Base-by-base conservation (phyloP, 1,139 yeast genomes). In the Cylindricascospora bacillispora region DNA sequence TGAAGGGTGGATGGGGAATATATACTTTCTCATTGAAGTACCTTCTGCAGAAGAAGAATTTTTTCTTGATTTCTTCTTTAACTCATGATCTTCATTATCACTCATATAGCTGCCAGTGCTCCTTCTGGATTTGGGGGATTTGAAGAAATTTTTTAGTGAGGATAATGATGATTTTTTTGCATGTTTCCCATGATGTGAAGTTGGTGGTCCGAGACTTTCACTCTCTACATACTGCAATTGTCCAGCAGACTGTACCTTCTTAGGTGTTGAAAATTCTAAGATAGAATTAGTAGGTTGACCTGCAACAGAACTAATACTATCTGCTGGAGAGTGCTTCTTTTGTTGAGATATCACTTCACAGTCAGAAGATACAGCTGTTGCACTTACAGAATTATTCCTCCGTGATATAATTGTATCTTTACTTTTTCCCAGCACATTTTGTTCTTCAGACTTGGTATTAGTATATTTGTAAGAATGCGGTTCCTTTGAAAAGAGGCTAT, bases 91-190 rank as follows among this genome's bases (percentile, higher is more conserved):
- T 27, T 18, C 35, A 9, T 16, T 13, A 16, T 28, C 27, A 9
- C 20, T 27, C 7, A 10, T 10, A 18, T 18, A 7, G 7, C 7
- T 18, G 20, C n/a, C 22, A 16, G 21, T 29, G 13, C 17, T 20
- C 22, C 35, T 35, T 9, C 33, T 19, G 6, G 43, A 26, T 27
- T 40, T 43, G 6, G 56, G 54, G 2, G 54, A 47, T 30, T 38
- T 48, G 37, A 53, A 52, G 12, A 53, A 31, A 27, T 42, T 51
- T 27, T 44, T 53, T 16, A 53, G 30, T 2, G 53, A 49, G 13
- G 36, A 35, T 17, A 52, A 45, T 4, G 57, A 48, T 1, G 48
- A 32, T 30, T 49, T 49, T 29, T 52, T 53, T 26, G 39, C 47
- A 27, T 49, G 54, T 7, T 41, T 28, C 26, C 43, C 43, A 18